phyloP scores from a whole-genome alignment of 2,329 filamentous ascomycete genomes.

The Microdochium nivale region DNA sequence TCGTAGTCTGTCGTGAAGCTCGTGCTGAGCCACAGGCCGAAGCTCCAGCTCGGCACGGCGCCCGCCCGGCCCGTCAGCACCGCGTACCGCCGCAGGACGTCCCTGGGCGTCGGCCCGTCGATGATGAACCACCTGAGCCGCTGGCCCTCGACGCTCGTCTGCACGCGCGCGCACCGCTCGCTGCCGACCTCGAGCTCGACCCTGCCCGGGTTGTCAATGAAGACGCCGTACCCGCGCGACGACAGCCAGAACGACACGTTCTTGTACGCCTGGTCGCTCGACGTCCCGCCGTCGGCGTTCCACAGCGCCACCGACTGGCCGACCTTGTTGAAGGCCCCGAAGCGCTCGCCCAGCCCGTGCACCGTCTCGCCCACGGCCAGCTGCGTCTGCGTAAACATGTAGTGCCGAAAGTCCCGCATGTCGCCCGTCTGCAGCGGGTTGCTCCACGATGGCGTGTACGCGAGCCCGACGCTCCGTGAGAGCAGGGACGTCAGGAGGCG shows the following conservation, averaged over 20 bases:
- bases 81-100: constrained; percentile 60
- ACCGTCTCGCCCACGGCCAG: constrained; percentile 55
- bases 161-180: constrained; percentile 62
- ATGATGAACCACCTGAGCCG: constrained; percentile 67
- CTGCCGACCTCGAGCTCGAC: constrained; percentile 68
- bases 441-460: constrained; percentile 43
- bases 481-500: constrained; percentile 41
- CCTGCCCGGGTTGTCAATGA: constrained; percentile 61
- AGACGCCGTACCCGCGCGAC: constrained; percentile 67
- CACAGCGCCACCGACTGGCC: constrained; percentile 60
- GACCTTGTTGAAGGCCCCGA: constrained; percentile 69
- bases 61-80: constrained; percentile 57
- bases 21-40: constrained; percentile 68
- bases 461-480: constrained; percentile 46
- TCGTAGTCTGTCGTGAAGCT: constrained; percentile 69
- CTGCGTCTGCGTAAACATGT: constrained; percentile 48
- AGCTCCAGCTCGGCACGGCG: constrained; percentile 64
- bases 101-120: constrained; percentile 62
- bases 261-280: constrained; percentile 64
- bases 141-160: constrained; percentile 61
- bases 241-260: constrained; percentile 64
- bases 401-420: constrained; percentile 42
- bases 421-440: constrained; percentile 45
- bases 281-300: constrained; percentile 58
- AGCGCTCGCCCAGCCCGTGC: constrained; percentile 68